A percentile compares a stretch with the other conserved stretches of the same genome.
Conservation (phyloP, 2,329 filamentous ascomycete genomes). For the Beauveria sp. region DNA sequence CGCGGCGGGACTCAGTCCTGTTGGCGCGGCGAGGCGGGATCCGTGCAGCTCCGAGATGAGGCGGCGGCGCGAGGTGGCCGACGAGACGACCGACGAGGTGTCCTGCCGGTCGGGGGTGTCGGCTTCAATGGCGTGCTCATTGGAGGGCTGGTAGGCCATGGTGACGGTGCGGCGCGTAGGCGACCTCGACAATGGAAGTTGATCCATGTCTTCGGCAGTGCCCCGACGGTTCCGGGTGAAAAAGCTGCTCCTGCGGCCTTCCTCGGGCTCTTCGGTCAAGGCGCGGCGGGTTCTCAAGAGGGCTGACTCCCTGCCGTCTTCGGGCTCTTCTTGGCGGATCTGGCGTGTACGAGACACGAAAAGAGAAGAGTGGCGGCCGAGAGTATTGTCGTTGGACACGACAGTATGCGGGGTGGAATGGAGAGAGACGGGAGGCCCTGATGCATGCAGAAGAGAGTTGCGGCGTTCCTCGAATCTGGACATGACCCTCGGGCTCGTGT, state of each 20-base stretch:
- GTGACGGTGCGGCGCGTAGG: slow-evolving; percentile 54
- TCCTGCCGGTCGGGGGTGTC: slow-evolving; percentile 23
- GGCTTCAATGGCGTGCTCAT: slow-evolving; percentile 23
- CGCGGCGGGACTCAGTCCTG: neutral
- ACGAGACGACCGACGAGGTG: slow-evolving; percentile 29
- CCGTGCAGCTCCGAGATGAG: slow-evolving; percentile 38
- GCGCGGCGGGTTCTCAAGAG: slow-evolving; percentile 34
- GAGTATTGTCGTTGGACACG: slow-evolving; percentile 27
- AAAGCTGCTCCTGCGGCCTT: slow-evolving; percentile 34
- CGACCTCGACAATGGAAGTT: slow-evolving; percentile 39
- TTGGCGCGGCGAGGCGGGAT: slow-evolving; percentile 36
- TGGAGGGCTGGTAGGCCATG: slow-evolving; percentile 26
- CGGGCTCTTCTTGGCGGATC: slow-evolving; percentile 38
- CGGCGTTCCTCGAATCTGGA: slow-evolving; percentile 48
- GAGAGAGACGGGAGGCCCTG: slow-evolving; percentile 39
- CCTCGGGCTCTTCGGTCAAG: slow-evolving; percentile 42
- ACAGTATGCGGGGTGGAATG: slow-evolving; percentile 30
- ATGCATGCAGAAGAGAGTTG: slow-evolving; percentile 36
- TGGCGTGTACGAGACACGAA: slow-evolving; percentile 35
- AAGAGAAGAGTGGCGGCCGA: slow-evolving; percentile 45
- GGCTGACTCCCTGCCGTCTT: slow-evolving; percentile 30
- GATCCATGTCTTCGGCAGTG: slow-evolving; percentile 40
- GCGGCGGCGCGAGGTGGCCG: slow-evolving; percentile 45
- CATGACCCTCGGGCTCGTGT: slow-evolving; percentile 38
- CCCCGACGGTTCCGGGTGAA: slow-evolving; percentile 38